Percentiles rank a stretch among this genome's conserved stretches.
These are phyloP conservation scores for Gigaspora rosea DNA, from an alignment of 192 early-diverging fungal species.

Conservation along the genomic window DNA sequence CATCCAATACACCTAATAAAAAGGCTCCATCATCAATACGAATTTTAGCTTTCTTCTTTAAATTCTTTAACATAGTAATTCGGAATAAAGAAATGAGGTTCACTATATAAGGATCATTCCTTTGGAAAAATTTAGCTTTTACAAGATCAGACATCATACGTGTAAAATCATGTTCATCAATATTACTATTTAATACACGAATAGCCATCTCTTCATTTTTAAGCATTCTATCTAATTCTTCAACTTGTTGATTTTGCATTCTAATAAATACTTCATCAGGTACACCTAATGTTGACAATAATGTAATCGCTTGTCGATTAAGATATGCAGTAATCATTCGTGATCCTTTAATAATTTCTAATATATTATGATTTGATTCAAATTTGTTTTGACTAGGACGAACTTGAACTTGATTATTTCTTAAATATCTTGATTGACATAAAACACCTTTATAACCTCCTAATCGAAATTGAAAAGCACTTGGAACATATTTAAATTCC, in stretches of 20 bases:
- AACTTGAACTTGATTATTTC: constrained; percentile 45
- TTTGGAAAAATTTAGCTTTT: constrained; percentile 48
- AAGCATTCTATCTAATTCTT: constrained; percentile 42
- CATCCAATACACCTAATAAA: constrained; percentile 60
- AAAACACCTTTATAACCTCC: constrained; percentile 68
- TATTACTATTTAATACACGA: constrained; percentile 41
- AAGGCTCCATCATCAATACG: constrained; percentile 55
- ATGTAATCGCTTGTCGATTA: constrained; percentile 67
- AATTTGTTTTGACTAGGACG: constrained; percentile 66
- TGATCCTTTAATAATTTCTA: constrained; percentile 64
- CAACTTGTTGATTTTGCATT: constrained; percentile 47
- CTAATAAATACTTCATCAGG: constrained; percentile 56
- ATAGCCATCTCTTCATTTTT: constrained; percentile 40
- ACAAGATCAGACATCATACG: constrained; percentile 47
- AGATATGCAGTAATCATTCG: constrained; percentile 54
- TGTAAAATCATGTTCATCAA: constrained; percentile 48
- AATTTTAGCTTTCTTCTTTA: constrained; percentile 57
- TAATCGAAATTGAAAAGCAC: constrained; percentile 74
- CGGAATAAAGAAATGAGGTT: constrained; percentile 50
- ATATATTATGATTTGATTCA: constrained; percentile 42
- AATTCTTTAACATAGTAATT: constrained; percentile 45
- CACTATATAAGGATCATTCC: constrained; percentile 46
- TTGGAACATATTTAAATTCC: constrained; percentile 45
- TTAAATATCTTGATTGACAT: constrained; percentile 38
- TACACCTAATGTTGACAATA: constrained; percentile 60